These are phyloP conservation scores for Scutellaria baicalensis DNA, from an alignment of 257 asterid species.

Conservation along the genomic window DNA sequence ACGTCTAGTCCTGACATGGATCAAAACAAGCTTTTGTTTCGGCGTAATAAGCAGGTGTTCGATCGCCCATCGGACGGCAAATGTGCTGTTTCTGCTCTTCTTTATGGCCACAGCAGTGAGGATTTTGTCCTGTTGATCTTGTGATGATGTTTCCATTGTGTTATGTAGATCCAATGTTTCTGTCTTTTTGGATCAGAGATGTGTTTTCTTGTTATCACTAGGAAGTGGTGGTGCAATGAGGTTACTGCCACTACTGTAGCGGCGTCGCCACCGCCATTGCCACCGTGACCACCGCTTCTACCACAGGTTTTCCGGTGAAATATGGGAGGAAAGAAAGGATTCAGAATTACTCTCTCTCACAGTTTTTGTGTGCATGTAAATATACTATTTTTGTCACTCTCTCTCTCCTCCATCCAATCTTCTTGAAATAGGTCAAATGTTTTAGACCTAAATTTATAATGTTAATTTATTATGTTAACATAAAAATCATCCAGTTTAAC, in stretches of 20 bases:
- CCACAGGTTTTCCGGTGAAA: background rate
- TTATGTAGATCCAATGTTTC: background rate
- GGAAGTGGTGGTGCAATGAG: conserved; percentile 32
- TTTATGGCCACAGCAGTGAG: conserved; percentile 54
- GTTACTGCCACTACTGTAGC: background rate
- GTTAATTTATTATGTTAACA: too few species aligned
- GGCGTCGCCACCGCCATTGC: conserved; percentile 21
- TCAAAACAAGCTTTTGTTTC: conserved; percentile 28
- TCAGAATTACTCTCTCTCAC: background rate
- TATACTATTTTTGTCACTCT: conserved; percentile 15
- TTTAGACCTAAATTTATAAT: too few species aligned
- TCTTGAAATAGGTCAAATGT: background rate
- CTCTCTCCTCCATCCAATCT: conserved; percentile 8
- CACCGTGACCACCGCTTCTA: conserved; percentile 23
- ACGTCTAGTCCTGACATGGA: conserved; percentile 55
- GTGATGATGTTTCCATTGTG: conserved; percentile 2
- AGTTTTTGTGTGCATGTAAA: background rate
- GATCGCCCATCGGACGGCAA: conserved; percentile 60
- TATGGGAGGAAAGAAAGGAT: background rate
- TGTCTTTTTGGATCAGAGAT: too few species aligned
- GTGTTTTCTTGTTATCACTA: background rate
- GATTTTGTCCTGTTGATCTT: conserved; percentile 9
- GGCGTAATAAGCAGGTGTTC: conserved; percentile 32
- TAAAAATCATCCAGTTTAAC: too few species aligned
- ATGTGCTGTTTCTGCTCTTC: conserved; percentile 48